These are phyloP conservation scores for Madurella fahalii DNA, from an alignment of 2,329 filamentous ascomycete genomes.

Conservation along the genomic window DNA sequence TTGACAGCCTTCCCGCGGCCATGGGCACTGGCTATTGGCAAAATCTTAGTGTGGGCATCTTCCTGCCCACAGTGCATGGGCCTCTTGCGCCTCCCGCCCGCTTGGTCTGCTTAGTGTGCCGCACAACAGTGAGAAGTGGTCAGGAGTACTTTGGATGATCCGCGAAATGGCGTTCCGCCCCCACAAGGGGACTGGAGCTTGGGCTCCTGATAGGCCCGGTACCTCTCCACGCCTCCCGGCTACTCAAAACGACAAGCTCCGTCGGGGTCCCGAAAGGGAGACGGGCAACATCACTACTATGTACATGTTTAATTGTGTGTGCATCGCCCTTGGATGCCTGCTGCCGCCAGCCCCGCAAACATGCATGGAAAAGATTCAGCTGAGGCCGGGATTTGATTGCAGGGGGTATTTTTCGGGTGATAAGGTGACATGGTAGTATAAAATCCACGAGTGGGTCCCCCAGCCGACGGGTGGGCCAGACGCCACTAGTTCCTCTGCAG, in stretches of 20 bases:
- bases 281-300: not conserved
- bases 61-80: slow-evolving; percentile 14
- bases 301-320: not conserved
- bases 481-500: slow-evolving; percentile 22
- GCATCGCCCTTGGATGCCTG: not conserved
- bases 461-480: slow-evolving; percentile 12
- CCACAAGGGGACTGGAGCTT: not conserved
- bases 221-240: too few relatives aligned
- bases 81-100: slow-evolving; percentile 22
- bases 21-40: slow-evolving; percentile 15
- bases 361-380: slow-evolving; percentile 22
- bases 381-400: slow-evolving; percentile 22
- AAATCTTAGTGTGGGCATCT: not conserved
- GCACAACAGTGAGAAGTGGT: not conserved
- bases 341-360: slow-evolving; percentile 8
- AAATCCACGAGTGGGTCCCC: not conserved
- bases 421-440: slow-evolving; percentile 1
- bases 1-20: slow-evolving; percentile 8
- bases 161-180: slow-evolving; percentile 7
- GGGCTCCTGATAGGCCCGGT: not conserved
- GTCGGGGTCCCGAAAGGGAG: not conserved
- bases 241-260: too few relatives aligned
- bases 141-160: slow-evolving; percentile 4
- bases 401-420: slow-evolving; percentile 10
- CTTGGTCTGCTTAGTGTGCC: slow-evolving; percentile 1